These are phyloP conservation scores for Whalleya microplaca DNA, from an alignment of 2,329 filamentous ascomycete species.

Conservation along the genomic window DNA sequence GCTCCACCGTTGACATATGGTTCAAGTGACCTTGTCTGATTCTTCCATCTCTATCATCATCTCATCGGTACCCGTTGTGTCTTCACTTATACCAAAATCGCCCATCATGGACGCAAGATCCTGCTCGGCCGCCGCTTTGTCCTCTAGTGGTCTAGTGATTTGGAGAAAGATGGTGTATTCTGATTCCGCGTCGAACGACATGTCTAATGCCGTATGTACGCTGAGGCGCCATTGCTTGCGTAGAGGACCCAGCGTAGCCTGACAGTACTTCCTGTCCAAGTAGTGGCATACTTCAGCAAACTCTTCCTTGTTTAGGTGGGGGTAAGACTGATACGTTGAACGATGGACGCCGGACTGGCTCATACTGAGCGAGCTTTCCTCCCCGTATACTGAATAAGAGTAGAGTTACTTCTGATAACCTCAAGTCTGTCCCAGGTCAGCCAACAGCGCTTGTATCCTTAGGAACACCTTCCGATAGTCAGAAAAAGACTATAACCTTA, in stretches of 20 bases:
- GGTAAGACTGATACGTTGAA: conserved; percentile 57
- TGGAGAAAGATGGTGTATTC: conserved; percentile 58
- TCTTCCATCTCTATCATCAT: conserved; percentile 57
- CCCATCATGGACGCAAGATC: conserved; percentile 52
- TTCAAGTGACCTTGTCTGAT: conserved; percentile 50
- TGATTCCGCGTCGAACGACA: conserved; percentile 45
- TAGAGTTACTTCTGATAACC: neutral
- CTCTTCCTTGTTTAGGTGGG: conserved; percentile 63
- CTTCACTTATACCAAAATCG: conserved; percentile 47
- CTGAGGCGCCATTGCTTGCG: conserved; percentile 59
- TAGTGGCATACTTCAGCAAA: conserved; percentile 68
- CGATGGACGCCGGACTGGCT: conserved; percentile 24
- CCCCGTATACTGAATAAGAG: neutral
- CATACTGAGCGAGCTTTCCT: conserved; percentile 2
- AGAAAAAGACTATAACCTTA: neutral
- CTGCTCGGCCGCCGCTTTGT: conserved; percentile 43
- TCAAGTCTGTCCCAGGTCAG: neutral
- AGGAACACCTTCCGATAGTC: neutral
- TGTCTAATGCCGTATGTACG: conserved; percentile 55
- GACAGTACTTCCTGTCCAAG: conserved; percentile 62
- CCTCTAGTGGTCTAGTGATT: conserved; percentile 57
- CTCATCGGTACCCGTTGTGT: conserved; percentile 40
- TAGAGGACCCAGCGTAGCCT: conserved; percentile 58
- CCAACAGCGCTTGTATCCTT: neutral
- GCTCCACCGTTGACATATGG: neutral